These are phyloP conservation scores for Capsella bursapastoris DNA, from an alignment of 345 rosid genomes.

Conservation along the genomic window DNA sequence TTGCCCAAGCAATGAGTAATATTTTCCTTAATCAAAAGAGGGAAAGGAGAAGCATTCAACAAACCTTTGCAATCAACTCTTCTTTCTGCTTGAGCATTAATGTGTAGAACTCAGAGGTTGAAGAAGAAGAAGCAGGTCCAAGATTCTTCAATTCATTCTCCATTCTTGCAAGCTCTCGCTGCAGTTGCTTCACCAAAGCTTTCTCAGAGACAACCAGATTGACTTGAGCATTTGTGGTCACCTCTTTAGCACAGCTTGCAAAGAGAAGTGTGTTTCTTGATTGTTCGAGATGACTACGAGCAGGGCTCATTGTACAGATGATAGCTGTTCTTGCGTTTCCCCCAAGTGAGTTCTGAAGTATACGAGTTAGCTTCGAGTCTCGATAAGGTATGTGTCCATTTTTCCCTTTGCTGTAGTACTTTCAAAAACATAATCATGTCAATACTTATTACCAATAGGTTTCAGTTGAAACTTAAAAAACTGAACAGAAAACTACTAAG, in stretches of 20 bases:
- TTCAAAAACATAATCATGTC: not conserved
- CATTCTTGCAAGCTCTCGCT: constrained; percentile 69
- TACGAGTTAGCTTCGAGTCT: constrained; percentile 90
- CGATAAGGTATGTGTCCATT: constrained; percentile 84
- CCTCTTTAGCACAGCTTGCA: constrained; percentile 92
- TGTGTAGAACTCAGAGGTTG: constrained; percentile 46
- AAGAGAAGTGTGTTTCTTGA: constrained; percentile 89
- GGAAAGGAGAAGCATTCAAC: constrained; percentile 7
- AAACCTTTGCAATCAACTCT: constrained; percentile 59
- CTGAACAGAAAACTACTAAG: not conserved
- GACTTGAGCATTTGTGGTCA: constrained; percentile 79
- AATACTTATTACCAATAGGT: not conserved
- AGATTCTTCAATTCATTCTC: constrained; percentile 65
- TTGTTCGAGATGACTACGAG: constrained; percentile 76
- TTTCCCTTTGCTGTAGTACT: constrained; percentile 69
- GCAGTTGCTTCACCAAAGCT: constrained; percentile 83
- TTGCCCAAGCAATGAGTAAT: constrained; percentile 19
- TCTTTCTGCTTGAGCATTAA: constrained; percentile 69
- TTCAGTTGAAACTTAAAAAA: not conserved
- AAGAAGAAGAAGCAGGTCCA: constrained; percentile 50
- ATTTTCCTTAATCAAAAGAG: not conserved
- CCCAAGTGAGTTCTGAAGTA: constrained; percentile 83
- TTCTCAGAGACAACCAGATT: constrained; percentile 86
- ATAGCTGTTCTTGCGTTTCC: constrained; percentile 94
- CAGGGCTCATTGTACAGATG: constrained; percentile 90